A percentile compares a stretch with the other conserved stretches of the same genome.
Evolutionary conservation across 129 eudicot genomes (phyloP).

Genomic region (Sambucus nigra): DNA sequence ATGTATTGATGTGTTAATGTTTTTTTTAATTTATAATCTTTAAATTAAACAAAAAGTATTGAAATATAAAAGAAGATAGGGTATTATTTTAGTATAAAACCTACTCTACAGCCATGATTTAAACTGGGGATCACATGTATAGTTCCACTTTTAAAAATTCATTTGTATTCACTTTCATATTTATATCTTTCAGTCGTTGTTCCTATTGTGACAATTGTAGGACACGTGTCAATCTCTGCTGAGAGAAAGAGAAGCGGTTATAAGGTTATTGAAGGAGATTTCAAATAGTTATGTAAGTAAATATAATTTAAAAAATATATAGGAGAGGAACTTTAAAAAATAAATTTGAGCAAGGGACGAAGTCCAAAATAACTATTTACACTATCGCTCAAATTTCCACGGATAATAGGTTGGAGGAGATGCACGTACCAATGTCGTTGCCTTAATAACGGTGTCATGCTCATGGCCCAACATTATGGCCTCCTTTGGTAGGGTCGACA

Average conservation of each 20-base stretch:
- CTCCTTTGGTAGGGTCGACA: constrained; percentile 29
- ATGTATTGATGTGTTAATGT: no score
- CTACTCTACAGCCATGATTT: no score
- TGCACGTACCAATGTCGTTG: constrained; percentile 37
- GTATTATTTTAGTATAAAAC: no score
- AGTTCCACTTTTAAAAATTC: no score
- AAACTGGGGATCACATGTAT: no score
- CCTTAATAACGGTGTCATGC: constrained; percentile 44
- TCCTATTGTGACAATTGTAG: no score
- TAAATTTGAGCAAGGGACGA: background rate
- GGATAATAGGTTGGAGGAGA: background rate
- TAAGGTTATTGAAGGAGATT: background rate
- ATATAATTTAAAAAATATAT: background rate
- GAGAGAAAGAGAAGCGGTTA: background rate
- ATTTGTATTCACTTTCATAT: no score
- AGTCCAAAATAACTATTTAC: background rate
- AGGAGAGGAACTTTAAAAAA: background rate
- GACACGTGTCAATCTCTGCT: no score
- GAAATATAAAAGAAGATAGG: no score
- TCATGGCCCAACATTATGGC: constrained; percentile 5
- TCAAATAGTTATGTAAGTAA: background rate
- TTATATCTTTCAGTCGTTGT: no score
- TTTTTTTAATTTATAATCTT: no score
- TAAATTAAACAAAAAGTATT: no score
- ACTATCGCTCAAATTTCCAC: background rate